Conservation (phyloP, 768 basidiomycete species). For the Cyclocybe aegerita region DNA sequence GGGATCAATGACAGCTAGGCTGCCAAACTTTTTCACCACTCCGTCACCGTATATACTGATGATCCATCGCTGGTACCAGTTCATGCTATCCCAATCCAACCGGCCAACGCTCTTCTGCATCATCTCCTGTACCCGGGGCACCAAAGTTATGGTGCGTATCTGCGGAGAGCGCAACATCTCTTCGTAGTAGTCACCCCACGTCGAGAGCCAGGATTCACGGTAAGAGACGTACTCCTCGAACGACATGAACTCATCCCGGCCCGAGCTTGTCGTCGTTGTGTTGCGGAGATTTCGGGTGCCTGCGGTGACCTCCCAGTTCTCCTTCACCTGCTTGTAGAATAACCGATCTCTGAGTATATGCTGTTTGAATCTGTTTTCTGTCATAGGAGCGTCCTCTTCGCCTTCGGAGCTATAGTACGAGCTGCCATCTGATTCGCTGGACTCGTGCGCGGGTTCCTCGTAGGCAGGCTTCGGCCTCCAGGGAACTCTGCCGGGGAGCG, state of each 20-base stretch:
- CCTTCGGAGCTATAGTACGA: too few relatives aligned
- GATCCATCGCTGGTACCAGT: conserved; percentile 27
- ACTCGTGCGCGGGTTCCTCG: too few relatives aligned
- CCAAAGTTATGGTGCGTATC: conserved; percentile 1
- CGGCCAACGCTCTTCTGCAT: background rate
- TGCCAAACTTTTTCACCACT: conserved; percentile 30
- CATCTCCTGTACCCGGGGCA: conserved; percentile 12
- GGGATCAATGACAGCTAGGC: conserved; percentile 31
- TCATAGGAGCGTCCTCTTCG: too few relatives aligned
- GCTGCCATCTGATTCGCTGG: too few relatives aligned
- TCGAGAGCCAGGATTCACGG: conserved; percentile 18
- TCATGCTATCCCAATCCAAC: conserved; percentile 8
- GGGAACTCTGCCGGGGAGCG: conserved; percentile 22
- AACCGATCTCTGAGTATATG: too few relatives aligned
- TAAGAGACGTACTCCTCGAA: conserved; percentile 28
- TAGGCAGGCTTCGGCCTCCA: too few relatives aligned
- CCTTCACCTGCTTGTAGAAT: conserved; percentile 19
- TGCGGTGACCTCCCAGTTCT: conserved; percentile 5
- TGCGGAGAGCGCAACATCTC: conserved; percentile 23
- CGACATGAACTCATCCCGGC: conserved; percentile 29
- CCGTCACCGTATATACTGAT: conserved; percentile 34
- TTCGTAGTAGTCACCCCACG: conserved; percentile 24
- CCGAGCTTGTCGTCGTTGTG: too few relatives aligned
- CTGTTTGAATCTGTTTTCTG: too few relatives aligned
- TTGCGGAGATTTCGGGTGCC: background rate